Evolutionary conservation across 31 red algal genomes (phyloP).

Genomic region (Odonthalia washingtoniensis): DNA sequence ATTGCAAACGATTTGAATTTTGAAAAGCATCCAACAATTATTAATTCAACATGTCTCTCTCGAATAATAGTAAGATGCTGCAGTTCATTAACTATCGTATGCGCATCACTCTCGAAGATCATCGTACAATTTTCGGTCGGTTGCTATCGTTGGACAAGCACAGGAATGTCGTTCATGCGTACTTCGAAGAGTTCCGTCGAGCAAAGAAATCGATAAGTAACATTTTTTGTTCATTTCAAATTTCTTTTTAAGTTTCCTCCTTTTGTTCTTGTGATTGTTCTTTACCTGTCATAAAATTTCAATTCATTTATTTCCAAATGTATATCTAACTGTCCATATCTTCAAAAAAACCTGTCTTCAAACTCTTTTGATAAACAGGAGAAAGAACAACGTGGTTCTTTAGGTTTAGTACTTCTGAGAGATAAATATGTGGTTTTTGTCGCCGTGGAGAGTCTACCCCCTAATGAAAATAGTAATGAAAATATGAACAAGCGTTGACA

Average conservation of each 20-base stretch:
- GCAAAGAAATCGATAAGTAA: slow-evolving; percentile 62
- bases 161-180: slow-evolving; percentile 89
- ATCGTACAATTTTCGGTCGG: slow-evolving; percentile 77
- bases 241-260: too few species aligned
- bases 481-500: neutral
- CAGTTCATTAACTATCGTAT: slow-evolving; percentile 92
- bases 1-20: too few species aligned
- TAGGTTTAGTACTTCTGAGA: neutral
- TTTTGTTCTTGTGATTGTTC: too few species aligned
- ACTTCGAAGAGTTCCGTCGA: slow-evolving; percentile 79
- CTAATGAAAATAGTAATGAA: neutral
- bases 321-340: too few species aligned
- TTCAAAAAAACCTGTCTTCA: neutral
- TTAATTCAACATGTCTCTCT: slow-evolving; percentile 53
- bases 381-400: neutral
- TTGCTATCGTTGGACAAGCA: slow-evolving; percentile 97
- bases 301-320: too few species aligned
- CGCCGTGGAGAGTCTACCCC: too few species aligned
- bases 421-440: too few species aligned
- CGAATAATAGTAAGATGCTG: slow-evolving; percentile 85
- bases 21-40: neutral
- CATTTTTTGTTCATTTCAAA: neutral
- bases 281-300: too few species aligned
- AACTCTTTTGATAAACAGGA: neutral
- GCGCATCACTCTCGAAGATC: slow-evolving; percentile 85